Base-by-base conservation (phyloP, 2,329 filamentous ascomycete genomes). In the Xylariaceae sp. region DNA sequence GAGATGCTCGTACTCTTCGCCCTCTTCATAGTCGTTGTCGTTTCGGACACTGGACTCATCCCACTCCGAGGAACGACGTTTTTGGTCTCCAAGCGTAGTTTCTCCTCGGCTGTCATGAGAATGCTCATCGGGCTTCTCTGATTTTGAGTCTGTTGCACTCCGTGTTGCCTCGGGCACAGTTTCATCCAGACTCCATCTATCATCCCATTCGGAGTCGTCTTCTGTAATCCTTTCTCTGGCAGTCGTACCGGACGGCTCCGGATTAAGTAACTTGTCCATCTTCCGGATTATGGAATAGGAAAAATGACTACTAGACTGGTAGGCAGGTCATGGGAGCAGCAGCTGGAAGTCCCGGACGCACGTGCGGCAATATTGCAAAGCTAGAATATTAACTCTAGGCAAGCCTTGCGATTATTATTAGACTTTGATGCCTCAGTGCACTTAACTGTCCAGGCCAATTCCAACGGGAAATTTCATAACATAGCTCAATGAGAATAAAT, bases 1-100 rank as follows among this genome's bases (percentile, higher is more conserved):
- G n/a, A 86, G 75, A 42, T 81, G 78, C 66, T 84, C 82, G 63
- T 82, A 73, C 67, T 85, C 83, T 56, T 81, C 80, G 50, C 78
- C 76, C 37, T 75, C 75, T 42, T 74, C 72, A 37, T 76, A 76
- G 43, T 72, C 67, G 37, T 76, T 64, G 29, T 66, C 70, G 44
- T 70, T 64, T 43, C 71, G 69, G 58, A 67, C 68, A 45, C 70
- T 73, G 52, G 76, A 73, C 60, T 77, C 72, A 57, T 68, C 71
- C 76, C 77, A 77, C 60, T 74, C 71, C 21, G 75, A 73, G 58
- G 74, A 67, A 45, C 74, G 71, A 55, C 72, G 60, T 64, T 73
- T 74, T 51, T 71, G 61, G 62, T 71, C 68, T 44, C 73, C 69
- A 50, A 69, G 66, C 43, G 69, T 67, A 50, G 48, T 42, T 10